These are phyloP conservation scores for Bruguiera sexangula DNA, from an alignment of 345 rosid genomes.

Conservation along the genomic window DNA sequence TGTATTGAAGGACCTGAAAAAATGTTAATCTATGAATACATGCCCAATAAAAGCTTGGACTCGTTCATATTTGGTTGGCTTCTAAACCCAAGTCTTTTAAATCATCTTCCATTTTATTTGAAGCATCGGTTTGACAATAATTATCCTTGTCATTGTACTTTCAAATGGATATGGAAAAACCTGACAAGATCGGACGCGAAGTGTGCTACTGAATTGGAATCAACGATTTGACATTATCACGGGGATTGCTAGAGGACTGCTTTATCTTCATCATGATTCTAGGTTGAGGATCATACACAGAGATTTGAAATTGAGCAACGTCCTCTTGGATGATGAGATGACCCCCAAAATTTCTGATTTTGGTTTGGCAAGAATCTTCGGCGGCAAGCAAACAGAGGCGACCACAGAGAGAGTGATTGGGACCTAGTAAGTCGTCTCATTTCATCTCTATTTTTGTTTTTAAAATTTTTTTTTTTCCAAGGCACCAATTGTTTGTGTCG, in stretches of 20 bases:
- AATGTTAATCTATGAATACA: constrained; percentile 54
- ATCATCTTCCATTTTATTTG: background rate
- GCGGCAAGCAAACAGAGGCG: constrained; percentile 23
- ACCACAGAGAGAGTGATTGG: constrained; percentile 21
- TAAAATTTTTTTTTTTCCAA: background rate
- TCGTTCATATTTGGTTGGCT: constrained; percentile 50
- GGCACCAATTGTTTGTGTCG: too few relatives aligned
- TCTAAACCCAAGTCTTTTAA: background rate
- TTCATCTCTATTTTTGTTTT: background rate
- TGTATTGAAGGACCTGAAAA: constrained; percentile 44
- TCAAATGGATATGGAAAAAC: too few relatives aligned
- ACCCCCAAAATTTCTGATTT: constrained; percentile 27
- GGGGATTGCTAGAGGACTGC: constrained; percentile 23
- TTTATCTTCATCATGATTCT: constrained; percentile 30
- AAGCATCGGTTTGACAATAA: too few relatives aligned
- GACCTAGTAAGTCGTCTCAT: constrained; percentile 17
- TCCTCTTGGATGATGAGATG: constrained; percentile 19
- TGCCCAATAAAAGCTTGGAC: constrained; percentile 63
- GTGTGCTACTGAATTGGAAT: constrained; percentile 17
- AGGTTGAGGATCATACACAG: constrained; percentile 29
- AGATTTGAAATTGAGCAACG: constrained; percentile 26
- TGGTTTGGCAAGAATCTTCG: constrained; percentile 27
- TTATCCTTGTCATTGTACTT: too few relatives aligned
- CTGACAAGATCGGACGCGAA: constrained; percentile 1
- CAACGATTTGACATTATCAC: constrained; percentile 18